Evolutionary conservation across 208 protist species (phyloP).

Genomic region (Leishmania martiniquensis): DNA sequence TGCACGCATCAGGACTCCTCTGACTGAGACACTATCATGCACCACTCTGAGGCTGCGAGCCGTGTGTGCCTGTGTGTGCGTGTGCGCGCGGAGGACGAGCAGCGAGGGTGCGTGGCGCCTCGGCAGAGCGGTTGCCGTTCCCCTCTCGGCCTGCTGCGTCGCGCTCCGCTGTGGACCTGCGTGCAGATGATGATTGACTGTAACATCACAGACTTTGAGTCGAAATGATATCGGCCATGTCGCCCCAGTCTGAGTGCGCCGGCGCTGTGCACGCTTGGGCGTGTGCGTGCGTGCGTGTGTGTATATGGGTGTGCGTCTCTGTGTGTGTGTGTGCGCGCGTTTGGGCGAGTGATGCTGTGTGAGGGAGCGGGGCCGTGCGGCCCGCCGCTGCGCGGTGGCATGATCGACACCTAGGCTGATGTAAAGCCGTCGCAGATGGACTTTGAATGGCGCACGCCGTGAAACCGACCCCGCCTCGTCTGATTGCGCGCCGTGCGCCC

Average conservation of each 20-base stretch:
- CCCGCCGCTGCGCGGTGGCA: conserved; percentile 1
- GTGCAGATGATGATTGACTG: conserved; percentile 14
- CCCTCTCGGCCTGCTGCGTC: not conserved
- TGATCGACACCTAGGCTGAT: conserved; percentile 5
- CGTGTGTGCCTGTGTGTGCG: conserved; percentile 5
- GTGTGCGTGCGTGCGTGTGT: not conserved
- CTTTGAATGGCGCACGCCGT: too few relatives aligned
- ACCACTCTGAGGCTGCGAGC: conserved; percentile 11
- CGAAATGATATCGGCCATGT: conserved; percentile 11
- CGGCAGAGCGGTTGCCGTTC: not conserved
- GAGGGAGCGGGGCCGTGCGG: not conserved
- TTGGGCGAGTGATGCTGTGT: not conserved
- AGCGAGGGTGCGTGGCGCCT: not conserved
- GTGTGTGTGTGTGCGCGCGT: not conserved
- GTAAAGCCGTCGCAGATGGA: conserved; percentile 4
- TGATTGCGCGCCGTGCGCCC: too few relatives aligned
- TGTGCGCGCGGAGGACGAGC: not conserved
- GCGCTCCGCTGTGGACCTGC: conserved; percentile 1
- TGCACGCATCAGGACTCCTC: conserved; percentile 17
- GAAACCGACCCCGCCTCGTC: too few relatives aligned
- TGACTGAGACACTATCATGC: conserved; percentile 17
- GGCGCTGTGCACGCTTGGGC: not conserved
- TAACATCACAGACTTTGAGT: conserved; percentile 16
- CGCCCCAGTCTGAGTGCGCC: conserved; percentile 10
- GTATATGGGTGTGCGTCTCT: not conserved